Base-by-base conservation (phyloP, 2,329 filamentous ascomycete species). In the Penicillium sp. region DNA sequence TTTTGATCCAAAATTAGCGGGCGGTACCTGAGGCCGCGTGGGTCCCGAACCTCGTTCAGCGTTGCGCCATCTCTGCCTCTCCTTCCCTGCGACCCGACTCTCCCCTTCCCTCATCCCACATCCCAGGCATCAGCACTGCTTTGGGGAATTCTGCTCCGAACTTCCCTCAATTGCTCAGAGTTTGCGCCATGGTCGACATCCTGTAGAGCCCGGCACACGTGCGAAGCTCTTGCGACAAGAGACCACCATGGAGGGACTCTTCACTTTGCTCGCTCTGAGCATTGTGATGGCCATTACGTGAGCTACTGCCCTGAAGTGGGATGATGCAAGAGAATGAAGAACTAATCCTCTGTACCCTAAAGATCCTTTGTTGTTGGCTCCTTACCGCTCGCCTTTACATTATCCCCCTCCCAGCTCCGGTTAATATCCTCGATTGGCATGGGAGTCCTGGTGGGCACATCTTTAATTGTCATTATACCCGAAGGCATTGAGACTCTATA, bases 391-490 rank as follows among this genome's bases (percentile, higher is more conserved):
- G 90, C 89, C 47, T 87, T 98, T 75, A 81, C 85, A 47, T 79
- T 98, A 22, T 91, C 90, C 24, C 83, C 86, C 50, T 87, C 89
- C 35, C 89, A 95, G 68, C 75, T 97, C 47, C 85, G 91, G 63
- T 75, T 95, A 40, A 87, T 97, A 65, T 94, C 91, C 18, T 90
- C 89, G 47, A 81, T 97, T 65, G 93, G 93, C 43, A 89, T 95
- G 68, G 93, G 93, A 36, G 86, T 98, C 42, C 76, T 98, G 7
- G 90, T 98, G 13, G 93, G 93, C 28, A 97, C 93, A 23, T 91
- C 91, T 1, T 78, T 98, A 55, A 91, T 97, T 55, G 89, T 98
- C 26, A 97, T 98, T 63, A 95, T 98, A 61, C 93, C 93, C 0
- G 93, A 98, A 69, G 93, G 93, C 29, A 85, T 97, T 49, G 90